Base-by-base conservation (phyloP, 2,329 filamentous ascomycete genomes). In the Beauveria medogensis region DNA sequence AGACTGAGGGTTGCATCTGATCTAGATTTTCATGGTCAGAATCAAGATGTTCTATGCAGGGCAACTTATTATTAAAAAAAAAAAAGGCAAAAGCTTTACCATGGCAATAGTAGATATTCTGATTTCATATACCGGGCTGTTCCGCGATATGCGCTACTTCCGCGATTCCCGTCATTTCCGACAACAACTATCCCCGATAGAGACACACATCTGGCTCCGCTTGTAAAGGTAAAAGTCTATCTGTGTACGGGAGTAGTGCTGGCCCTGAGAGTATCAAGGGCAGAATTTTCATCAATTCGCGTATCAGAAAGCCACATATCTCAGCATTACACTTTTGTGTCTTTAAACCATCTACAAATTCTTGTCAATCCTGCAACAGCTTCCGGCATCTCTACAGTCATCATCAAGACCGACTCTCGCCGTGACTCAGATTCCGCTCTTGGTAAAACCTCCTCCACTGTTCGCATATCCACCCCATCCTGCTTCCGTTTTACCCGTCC, bases 401-500 rank as follows among this genome's bases (percentile, higher is more conserved):
- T 28, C 55, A 41, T 28, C 20, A 8, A 6, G n/a, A 16, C 9
- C 8, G 44, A 30, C 28, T 48, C 54, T 48, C 54, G 40, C 26
- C 5, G 22, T 30, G 22, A 58, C 46, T 50, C 55, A 58, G 16
- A 51, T 18, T 18, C 12, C 47, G 18, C 22, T 10, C 2, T 9
- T 43, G n/a, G 20, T 3, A 1, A 18, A 24, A 24, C 24, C 24
- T 44, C 47, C 47, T 34, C 56, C 47, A 52, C 56, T 22, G 46
- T 26, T 40, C n/a, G 14, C 37, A 52, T 59, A 40, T 52, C 56
- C 56, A 59, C 28, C 9, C 9, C 10, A 9, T 16, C n/a, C n/a
- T 41, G 14, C 47, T 59, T 59, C 56, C 56, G 56, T 37, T 59
- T 52, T 59, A 59, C 56, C 56, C 56, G 56, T 34, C 37, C 37